Base-by-base conservation (phyloP, 1,284 basidiomycete genomes). In the Malassezia dermatis region DNA sequence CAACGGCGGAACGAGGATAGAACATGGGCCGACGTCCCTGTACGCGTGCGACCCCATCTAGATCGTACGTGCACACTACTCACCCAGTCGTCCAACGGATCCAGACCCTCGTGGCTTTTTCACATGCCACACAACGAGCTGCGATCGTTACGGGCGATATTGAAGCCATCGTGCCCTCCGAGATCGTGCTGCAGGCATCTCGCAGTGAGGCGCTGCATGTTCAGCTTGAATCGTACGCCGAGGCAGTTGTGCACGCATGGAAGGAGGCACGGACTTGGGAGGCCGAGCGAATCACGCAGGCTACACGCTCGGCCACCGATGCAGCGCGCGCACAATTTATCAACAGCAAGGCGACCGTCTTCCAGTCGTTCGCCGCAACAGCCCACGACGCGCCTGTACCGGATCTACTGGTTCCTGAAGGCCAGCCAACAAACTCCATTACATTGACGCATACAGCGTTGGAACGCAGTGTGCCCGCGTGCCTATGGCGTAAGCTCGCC, bases 101-200 rank as follows among this genome's bases (percentile, higher is more conserved):
- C 3, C 55, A 57, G 28, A 57, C 55, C 8, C 49, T 52, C 2
- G 41, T 44, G 13, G 12, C 26, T 3, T 44, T 40, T 26, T 40
- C 31, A 24, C 23, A 35, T 19, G 23, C 13, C 3, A 51, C 55
- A 12, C 19, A 11, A 11, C 55, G 50, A n/a, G 55, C 50, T 1
- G 50, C 43, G 6, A 17, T 57, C 15, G 45, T 48, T 28, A 50
- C 43, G 2, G 55, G 55, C 24, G 55, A 57, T 26, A 32, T 44
- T 2, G 40, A 43, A 8, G 30, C 31, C 4, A 15, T 37, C 8
- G 17, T 57, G n/a, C 55, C 55, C 13, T 15, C 32, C 6, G 55
- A 48, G 6, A 17, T 52, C 4, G 13, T 43, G 10, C 45, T 52
- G 3, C 43, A 26, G 15, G 50, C 50, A 6, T 52, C 50, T 15